Percentiles rank a stretch among this genome's conserved stretches.
phyloP scores from a whole-genome alignment of 2,329 filamentous ascomycete species.

The Penicillium glabrum region DNA sequence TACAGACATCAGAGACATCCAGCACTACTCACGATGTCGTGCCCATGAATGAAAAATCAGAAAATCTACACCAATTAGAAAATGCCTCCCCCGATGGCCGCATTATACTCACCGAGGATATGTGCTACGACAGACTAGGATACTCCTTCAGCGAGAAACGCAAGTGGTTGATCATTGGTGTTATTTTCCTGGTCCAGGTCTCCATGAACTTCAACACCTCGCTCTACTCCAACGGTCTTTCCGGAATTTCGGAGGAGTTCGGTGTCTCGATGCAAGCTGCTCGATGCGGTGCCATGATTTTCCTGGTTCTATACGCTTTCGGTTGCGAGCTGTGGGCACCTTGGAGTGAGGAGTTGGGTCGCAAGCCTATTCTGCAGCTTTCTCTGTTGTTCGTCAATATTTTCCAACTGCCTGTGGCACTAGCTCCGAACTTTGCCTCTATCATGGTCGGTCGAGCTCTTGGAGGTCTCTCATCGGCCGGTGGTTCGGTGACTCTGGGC shows the following conservation, averaged over 20 bases:
- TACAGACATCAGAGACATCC: constrained; percentile 33
- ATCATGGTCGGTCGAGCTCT: constrained; percentile 70
- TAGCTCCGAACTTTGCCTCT: constrained; percentile 71
- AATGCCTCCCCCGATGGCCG: constrained; percentile 26
- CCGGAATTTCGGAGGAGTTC: constrained; percentile 67
- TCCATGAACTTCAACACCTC: constrained; percentile 81
- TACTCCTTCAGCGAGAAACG: constrained; percentile 60
- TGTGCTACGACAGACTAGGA: constrained; percentile 67
- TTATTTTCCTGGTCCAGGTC: constrained; percentile 72
- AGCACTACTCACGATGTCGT: constrained; percentile 30
- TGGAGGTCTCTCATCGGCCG: constrained; percentile 69
- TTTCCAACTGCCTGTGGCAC: constrained; percentile 69
- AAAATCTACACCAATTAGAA: constrained; percentile 29
- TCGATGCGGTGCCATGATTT: constrained; percentile 73
- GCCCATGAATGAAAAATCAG: constrained; percentile 9
- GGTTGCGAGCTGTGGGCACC: constrained; percentile 87
- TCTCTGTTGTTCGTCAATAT: constrained; percentile 75
- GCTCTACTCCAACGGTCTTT: constrained; percentile 68
- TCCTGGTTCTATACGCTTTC: constrained; percentile 77
- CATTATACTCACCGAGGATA: constrained; percentile 50
- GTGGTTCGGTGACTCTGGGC: constrained; percentile 70
- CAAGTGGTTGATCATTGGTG: constrained; percentile 72
- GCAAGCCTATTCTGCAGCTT: constrained; percentile 71
- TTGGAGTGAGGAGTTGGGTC: constrained; percentile 80
- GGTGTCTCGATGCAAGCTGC: constrained; percentile 66